Evolutionary conservation across 1,284 basidiomycete species (phyloP).

Genomic region (Apiotrichum gracile): DNA sequence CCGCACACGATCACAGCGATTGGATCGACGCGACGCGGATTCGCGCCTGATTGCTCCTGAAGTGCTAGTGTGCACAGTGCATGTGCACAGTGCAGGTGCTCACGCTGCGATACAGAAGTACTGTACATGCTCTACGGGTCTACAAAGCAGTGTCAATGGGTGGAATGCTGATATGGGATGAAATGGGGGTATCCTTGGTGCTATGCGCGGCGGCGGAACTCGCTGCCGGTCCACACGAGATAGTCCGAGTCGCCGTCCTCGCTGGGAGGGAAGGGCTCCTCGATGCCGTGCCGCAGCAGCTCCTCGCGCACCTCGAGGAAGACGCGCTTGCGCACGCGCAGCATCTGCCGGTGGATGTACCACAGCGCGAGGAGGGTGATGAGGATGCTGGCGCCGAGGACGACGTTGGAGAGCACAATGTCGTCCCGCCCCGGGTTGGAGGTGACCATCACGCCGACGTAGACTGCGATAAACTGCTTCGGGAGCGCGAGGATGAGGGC

Average conservation of each 20-base stretch:
- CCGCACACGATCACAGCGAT: too few relatives aligned
- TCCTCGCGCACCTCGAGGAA: constrained; percentile 26
- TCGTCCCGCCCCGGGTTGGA: constrained; percentile 48
- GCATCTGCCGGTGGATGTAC: constrained; percentile 30
- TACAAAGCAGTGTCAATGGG: too few relatives aligned
- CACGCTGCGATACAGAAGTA: too few relatives aligned
- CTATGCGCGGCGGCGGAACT: background rate
- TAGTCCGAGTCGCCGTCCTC: background rate
- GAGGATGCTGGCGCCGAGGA: constrained; percentile 22
- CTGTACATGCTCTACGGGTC: too few relatives aligned
- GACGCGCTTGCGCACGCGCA: constrained; percentile 24
- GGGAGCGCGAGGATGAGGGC: constrained; percentile 43
- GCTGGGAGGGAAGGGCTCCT: constrained; percentile 7
- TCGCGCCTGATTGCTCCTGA: too few relatives aligned
- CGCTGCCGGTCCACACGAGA: background rate
- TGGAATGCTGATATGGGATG: too few relatives aligned
- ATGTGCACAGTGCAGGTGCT: too few relatives aligned
- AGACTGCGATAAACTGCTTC: constrained; percentile 36
- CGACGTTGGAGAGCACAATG: constrained; percentile 22
- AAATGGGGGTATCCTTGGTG: too few relatives aligned
- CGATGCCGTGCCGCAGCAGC: constrained; percentile 15
- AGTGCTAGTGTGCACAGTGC: too few relatives aligned
- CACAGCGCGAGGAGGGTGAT: constrained; percentile 26
- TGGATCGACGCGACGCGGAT: too few relatives aligned
- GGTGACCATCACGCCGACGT: constrained; percentile 51